Conservation (phyloP, 139 green algal genomes). For the Asterochloris sp. region DNA sequence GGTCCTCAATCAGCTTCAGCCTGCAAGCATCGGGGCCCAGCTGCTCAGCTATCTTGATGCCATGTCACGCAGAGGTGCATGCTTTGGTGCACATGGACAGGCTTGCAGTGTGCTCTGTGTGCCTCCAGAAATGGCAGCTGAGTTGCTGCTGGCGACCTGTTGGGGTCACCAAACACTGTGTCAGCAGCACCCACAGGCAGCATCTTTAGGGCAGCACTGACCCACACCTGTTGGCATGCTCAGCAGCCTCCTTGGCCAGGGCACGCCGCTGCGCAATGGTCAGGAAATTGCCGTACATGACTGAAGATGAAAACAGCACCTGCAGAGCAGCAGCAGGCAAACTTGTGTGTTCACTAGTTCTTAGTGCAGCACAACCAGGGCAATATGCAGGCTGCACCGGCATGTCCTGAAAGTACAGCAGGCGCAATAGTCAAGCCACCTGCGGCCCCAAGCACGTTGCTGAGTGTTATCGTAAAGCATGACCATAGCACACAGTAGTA, state of each 20-base stretch:
- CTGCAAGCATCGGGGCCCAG: background rate
- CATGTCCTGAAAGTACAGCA: too few species aligned
- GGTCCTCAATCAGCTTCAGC: constrained; percentile 35
- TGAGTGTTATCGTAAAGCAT: too few species aligned
- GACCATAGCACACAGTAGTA: too few species aligned
- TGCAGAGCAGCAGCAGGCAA: background rate
- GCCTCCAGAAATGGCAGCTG: background rate
- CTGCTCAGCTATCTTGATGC: background rate
- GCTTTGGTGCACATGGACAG: background rate
- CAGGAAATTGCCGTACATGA: constrained; percentile 24
- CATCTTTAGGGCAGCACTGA: background rate
- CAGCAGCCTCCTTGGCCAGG: constrained; percentile 13
- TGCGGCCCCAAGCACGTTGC: too few species aligned
- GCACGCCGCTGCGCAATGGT: constrained; percentile 12
- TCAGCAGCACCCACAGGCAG: background rate
- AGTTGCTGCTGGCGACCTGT: too few species aligned
- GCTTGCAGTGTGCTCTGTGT: background rate
- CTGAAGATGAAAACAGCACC: constrained; percentile 20
- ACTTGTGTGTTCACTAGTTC: background rate
- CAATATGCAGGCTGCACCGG: too few species aligned
- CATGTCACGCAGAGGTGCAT: background rate
- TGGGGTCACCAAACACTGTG: too few species aligned
- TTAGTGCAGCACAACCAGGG: background rate
- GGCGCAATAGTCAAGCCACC: too few species aligned
- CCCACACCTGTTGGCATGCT: constrained; percentile 4